Evolutionary conservation across 345 rosid species (phyloP), one percentile per base, ranked within the genome.

Genomic region (Hibiscus trionum): DNA sequence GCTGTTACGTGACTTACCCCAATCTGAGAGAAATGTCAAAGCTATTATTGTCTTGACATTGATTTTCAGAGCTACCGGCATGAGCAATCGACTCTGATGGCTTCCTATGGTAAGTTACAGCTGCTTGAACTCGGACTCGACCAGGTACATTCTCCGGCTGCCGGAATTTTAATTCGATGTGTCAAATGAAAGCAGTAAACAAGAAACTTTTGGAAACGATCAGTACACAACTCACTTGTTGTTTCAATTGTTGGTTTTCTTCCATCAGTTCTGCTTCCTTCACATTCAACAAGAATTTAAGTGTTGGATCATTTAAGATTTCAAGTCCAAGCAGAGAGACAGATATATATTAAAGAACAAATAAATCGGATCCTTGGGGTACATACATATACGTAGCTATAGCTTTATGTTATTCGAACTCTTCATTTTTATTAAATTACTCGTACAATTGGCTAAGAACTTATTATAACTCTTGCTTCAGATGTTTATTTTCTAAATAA

Each of bases 181-280:
- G 53, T 57, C 74, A 58, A 64, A 63, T n/a, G 53, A 64, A 63
- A 50, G 2, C 14, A 29, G 17, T 55, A 67, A 37, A 49, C n/a
- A 29, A 50, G 21, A 57, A 67, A 9, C 8, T 4, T 49, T 16
- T 49, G 0, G 15, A 67, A 49, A 49, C 27, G 12, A 47, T 56
- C 27, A 4, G 11, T 12, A 24, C n/a, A 55, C n/a, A 47, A 17
- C 75, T 49, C 58, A 76, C 84, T 50, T 11, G 78, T 15, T 78
- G 61, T 67, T 70, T 77, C 71, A 83, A 71, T 24, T 58, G 62
- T 74, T 65, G 58, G 59, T 80, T 83, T 68, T 74, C 84, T 69
- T 77, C 76, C 61, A 31, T 46, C 39, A 83, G 42, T 49, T 72
- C 31, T 2, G 19, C 69, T 72, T 6, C 79, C 86, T 83, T 77